Percentiles rank a stretch among this genome's conserved stretches.
Evolutionary conservation across 352 stramenopile species (phyloP).

Genomic region (Halophytophthora polymorphica): DNA sequence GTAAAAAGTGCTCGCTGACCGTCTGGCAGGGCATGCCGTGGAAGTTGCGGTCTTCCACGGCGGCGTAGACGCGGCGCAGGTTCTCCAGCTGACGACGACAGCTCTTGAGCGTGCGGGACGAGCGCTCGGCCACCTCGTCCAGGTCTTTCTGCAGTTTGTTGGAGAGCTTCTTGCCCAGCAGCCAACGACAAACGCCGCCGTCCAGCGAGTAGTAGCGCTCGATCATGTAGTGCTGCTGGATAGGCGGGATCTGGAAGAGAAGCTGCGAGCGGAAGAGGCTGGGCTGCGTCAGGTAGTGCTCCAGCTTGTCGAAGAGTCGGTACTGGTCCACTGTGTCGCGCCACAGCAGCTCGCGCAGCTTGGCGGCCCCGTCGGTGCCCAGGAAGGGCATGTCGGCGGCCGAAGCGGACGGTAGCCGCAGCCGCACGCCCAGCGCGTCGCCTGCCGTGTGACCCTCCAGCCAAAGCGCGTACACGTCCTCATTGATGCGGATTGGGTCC

Average conservation of each 20-base stretch:
- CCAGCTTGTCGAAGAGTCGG: constrained; percentile 77
- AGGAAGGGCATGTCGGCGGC: constrained; percentile 41
- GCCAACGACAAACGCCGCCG: constrained; percentile 59
- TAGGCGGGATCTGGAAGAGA: constrained; percentile 76
- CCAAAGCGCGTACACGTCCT: constrained; percentile 78
- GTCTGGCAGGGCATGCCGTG: constrained; percentile 42
- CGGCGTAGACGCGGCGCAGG: constrained; percentile 64
- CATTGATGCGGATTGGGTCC: constrained; percentile 73
- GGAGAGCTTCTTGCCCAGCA: constrained; percentile 80
- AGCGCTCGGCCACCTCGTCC: constrained; percentile 76
- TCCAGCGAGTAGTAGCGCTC: constrained; percentile 81
- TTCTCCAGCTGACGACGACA: constrained; percentile 80
- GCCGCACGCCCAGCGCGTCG: constrained; percentile 46
- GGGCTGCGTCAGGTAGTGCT: constrained; percentile 80
- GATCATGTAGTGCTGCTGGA: constrained; percentile 80
- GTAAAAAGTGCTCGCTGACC: constrained; percentile 58
- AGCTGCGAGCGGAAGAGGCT: constrained; percentile 77
- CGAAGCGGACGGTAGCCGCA: constrained; percentile 36
- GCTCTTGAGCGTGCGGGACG: constrained; percentile 67
- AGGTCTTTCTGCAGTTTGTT: constrained; percentile 83
- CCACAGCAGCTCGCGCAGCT: constrained; percentile 70
- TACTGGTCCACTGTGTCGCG: constrained; percentile 83
- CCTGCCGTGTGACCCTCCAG: constrained; percentile 67
- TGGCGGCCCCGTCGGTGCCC: constrained; percentile 41
- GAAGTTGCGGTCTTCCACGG: constrained; percentile 81